Base-by-base conservation (phyloP, 2,329 filamentous ascomycete species). In the Lasiodiplodia citricola region DNA sequence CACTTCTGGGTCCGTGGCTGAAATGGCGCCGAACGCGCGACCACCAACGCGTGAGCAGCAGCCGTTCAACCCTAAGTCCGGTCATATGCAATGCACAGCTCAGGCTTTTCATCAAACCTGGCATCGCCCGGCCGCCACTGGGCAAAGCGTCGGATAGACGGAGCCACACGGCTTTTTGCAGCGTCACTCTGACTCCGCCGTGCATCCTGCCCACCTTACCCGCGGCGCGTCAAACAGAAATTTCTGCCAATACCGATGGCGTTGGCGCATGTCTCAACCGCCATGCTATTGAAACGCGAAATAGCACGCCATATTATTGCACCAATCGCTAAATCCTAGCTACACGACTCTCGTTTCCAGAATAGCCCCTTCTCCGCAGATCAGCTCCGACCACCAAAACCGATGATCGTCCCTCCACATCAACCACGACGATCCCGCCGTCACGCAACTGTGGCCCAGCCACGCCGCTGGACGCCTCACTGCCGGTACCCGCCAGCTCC, bases 21-120 rank as follows among this genome's bases (percentile, higher is more conserved):
- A 56, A 58, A 55, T 57, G 54, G 65, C 65, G 65, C 65, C 65
- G 65, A 67, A 66, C 65, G 65, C 65, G 65, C 65, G 65, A 67
- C 52, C 65, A 67, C 54, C 60, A 64, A 64, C 52, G 52, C 38
- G 52, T 58, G 65, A 67, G 52, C 63, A 56, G 52, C 52, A 67
- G 64, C 64, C 47, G 38, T 21, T 54, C 64, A 57, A 47, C 52
- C 37, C 51, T 51, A 65, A 55, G 50, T 35, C 63, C 50, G 63
- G 38, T 37, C 60, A 64, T 52, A 66, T 66, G 63, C 63, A 66
- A 55, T 66, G 63, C 63, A 66, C 28, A 47, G 52, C 65, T 67
- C 54, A 58, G 41, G 54, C 38, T 35, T 67, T 58, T 60, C 54
- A 51, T 60, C 52, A 13, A 67, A 51, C 37, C 55, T 51, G 65